phyloP scores from a whole-genome alignment of 495 filamentous ascomycete species.

The Neurospora sp. region DNA sequence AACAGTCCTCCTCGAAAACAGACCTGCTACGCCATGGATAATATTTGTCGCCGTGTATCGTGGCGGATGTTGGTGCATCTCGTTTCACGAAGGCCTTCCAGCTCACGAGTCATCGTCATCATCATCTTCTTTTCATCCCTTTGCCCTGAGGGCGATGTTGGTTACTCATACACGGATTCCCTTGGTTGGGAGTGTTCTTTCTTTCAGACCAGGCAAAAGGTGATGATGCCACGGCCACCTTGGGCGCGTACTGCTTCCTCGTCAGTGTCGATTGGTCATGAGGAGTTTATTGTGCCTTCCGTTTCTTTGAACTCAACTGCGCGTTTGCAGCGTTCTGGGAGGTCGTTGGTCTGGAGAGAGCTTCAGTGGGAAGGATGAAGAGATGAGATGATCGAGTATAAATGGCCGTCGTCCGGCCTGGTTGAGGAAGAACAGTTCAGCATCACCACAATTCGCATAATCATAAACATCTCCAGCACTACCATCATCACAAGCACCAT shows the following conservation, averaged over 20 bases:
- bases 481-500: not conserved
- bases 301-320: not conserved
- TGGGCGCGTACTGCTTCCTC: not conserved
- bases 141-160: not conserved
- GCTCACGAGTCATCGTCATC: not conserved
- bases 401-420: not conserved
- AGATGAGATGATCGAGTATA: not conserved
- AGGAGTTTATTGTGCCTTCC: not conserved
- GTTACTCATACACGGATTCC: not conserved
- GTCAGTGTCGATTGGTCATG: not conserved
- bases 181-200: not conserved
- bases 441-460: not conserved
- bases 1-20: not conserved
- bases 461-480: not conserved
- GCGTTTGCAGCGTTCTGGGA: not conserved
- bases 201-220: rapidly evolving
- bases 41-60: not conserved
- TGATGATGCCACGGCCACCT: not conserved
- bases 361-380: not conserved
- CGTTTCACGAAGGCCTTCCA: not conserved
- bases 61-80: not conserved
- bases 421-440: not conserved
- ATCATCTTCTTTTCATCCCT: not conserved
- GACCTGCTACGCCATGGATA: not conserved
- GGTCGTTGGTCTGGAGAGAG: not conserved